Conservation (phyloP, 371 early-diverging fungal genomes). For the Umbelopsis sp. region DNA sequence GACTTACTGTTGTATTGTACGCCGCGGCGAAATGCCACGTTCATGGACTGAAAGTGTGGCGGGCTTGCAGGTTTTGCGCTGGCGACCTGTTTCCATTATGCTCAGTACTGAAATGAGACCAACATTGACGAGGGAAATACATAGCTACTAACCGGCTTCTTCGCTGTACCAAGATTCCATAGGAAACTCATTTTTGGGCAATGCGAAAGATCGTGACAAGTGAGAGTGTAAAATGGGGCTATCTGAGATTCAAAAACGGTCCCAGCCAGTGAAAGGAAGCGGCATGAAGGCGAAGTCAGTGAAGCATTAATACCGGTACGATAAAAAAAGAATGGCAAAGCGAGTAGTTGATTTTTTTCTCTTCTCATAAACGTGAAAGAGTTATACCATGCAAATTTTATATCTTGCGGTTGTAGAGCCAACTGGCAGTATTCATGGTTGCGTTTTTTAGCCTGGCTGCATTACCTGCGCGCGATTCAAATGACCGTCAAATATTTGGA, state of each 20-base stretch:
- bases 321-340: no score
- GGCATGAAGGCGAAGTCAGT: no score
- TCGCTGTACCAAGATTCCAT: conserved; percentile 45
- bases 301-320: no score
- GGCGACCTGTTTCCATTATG: not conserved
- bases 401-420: no score
- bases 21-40: conserved; percentile 48
- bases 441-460: no score
- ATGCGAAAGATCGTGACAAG: not conserved
- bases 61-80: conserved; percentile 17
- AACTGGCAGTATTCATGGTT: no score
- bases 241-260: not conserved
- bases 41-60: conserved; percentile 50
- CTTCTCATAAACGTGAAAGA: no score
- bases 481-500: not conserved
- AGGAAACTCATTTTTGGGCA: conserved; percentile 37
- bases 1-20: conserved; percentile 61
- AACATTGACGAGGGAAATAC: not conserved
- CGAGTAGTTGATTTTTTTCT: no score
- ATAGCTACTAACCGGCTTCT: conserved; percentile 26
- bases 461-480: not conserved
- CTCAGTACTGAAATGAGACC: not conserved
- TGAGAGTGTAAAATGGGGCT: not conserved
- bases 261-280: no score
- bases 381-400: no score